A percentile compares a stretch with the other conserved stretches of the same genome.
phyloP scores from a whole-genome alignment of 2,329 filamentous ascomycete species.

The Tolypocladium amazonense region DNA sequence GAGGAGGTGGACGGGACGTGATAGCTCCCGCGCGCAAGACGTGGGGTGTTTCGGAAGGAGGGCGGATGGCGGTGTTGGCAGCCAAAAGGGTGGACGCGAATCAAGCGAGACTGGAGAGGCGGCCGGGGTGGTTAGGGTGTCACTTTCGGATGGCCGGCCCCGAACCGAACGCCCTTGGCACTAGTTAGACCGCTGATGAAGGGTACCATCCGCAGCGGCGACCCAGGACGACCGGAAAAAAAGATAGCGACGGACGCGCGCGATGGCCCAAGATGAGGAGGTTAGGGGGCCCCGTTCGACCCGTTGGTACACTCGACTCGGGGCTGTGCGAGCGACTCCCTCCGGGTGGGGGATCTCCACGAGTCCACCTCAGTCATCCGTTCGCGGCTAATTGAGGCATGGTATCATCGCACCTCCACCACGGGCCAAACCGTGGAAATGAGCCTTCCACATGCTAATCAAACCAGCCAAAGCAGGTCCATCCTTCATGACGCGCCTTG shows the following conservation, averaged over 20 bases:
- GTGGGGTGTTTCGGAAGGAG: conserved; percentile 3
- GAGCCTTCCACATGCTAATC: background rate
- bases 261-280: background rate
- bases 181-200: background rate
- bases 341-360: background rate
- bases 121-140: background rate
- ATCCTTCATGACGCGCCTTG: background rate
- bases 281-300: background rate
- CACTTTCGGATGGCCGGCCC: background rate
- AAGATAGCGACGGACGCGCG: background rate
- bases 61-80: conserved; percentile 1
- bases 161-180: background rate
- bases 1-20: conserved; percentile 12
- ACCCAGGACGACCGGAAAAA: background rate
- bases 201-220: background rate
- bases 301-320: background rate
- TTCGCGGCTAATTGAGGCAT: background rate
- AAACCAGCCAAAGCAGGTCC: background rate
- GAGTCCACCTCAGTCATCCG: background rate
- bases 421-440: background rate
- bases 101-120: background rate
- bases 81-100: background rate
- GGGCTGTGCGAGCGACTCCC: background rate
- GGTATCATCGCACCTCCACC: background rate
- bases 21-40: conserved; percentile 1